phyloP scores from a whole-genome alignment of 768 basidiomycete genomes.

The Hypsizygus marmoreus region DNA sequence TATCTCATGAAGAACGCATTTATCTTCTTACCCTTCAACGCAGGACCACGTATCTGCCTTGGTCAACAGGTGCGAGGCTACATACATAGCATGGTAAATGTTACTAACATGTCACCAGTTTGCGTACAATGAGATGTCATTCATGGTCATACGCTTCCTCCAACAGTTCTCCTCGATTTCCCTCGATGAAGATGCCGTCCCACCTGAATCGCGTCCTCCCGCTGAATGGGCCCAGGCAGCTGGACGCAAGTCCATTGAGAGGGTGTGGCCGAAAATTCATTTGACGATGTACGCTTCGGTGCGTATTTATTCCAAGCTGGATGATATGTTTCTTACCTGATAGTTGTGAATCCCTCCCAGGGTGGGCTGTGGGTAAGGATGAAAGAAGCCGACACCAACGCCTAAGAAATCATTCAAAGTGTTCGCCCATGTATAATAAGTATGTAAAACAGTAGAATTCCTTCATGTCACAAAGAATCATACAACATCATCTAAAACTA shows the following conservation, averaged over 20 bases:
- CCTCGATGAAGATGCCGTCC: slow-evolving; percentile 48
- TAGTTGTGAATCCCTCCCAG: slow-evolving; percentile 23
- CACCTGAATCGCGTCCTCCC: slow-evolving; percentile 47
- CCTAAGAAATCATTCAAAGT: no score
- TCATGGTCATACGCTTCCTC: slow-evolving; percentile 63
- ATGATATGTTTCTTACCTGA: neutral
- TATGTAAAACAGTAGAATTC: no score
- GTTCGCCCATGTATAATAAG: no score
- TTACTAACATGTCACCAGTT: slow-evolving; percentile 33
- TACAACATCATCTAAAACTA: no score
- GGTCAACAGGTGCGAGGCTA: slow-evolving; percentile 51
- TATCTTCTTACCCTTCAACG: slow-evolving; percentile 72
- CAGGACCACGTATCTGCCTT: slow-evolving; percentile 59
- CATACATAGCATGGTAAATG: neutral
- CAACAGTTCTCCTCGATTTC: slow-evolving; percentile 55
- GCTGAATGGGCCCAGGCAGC: slow-evolving; percentile 42
- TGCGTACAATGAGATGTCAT: slow-evolving; percentile 64
- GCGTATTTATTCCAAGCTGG: slow-evolving; percentile 13
- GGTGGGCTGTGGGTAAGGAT: slow-evolving; percentile 58
- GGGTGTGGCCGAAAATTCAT: slow-evolving; percentile 51
- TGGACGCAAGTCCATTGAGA: slow-evolving; percentile 54
- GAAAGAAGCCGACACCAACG: slow-evolving; percentile 32
- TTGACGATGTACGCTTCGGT: slow-evolving; percentile 57
- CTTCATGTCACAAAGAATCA: no score
- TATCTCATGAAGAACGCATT: slow-evolving; percentile 65